Evolutionary conservation across 306 rosid genomes (phyloP), one percentile per base, ranked within the genome.

Genomic region (Rubus idaeus): DNA sequence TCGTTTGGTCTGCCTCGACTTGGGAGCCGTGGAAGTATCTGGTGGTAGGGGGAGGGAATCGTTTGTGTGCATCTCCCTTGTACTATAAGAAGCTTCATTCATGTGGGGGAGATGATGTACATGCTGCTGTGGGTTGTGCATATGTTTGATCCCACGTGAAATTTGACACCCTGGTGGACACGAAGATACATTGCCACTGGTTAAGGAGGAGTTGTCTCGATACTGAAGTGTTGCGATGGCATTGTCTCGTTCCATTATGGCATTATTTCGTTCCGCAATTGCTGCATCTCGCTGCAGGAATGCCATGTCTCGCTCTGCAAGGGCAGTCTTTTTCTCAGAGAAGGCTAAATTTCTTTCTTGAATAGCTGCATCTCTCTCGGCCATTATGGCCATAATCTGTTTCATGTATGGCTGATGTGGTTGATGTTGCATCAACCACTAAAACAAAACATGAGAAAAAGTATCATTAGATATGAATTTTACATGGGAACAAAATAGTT

Each of bases 141-240:
- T 79, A 69, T 95, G 99, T 91, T 90, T 95, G 75, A 95, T 93
- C 70, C 97, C 99, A 4, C 97, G 97, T 20, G 97, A 90, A 64
- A 92, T 95, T 87, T 95, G 99, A 85, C 97, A 95, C 56, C 99
- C 99, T 39, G 99, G 97, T 68, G 99, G 97, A 58, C 99, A 92
- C 6, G 97, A 86, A 42, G 93, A 84, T 80, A 86, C 71, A 75
- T 75, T 83, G 8, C 90, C 89, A 77, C 73, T 85, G 66, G 75
- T 62, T 61, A 94, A 68, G 67, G 95, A 68, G 70, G 95, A 76
- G 83, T 73, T 90, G 50, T 95, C 99, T 44, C 97, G 90, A 83
- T 75, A 90, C 78, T 90, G 99, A 68, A 95, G 92, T 12, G 97
- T 85, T 39, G 97, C 97, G 68, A 95, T 89, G 11, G 96, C 99